Evolutionary conservation across 805 yeast species (phyloP).

Genomic region (Candida sphagnicola): DNA sequence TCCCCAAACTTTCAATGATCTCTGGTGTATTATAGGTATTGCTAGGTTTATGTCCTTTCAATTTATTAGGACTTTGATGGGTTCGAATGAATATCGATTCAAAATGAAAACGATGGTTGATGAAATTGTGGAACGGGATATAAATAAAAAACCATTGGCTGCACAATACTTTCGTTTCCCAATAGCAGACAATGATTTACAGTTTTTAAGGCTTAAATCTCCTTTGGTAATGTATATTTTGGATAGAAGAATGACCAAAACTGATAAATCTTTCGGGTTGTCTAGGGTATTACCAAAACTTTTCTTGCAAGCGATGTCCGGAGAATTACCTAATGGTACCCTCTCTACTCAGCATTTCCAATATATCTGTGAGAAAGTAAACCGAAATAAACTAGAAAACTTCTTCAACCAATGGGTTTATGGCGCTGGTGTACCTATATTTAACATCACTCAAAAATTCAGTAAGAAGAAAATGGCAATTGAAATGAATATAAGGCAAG

Average conservation of each 20-base stretch:
- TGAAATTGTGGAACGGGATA: conserved; percentile 65
- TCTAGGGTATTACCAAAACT: conserved; percentile 88
- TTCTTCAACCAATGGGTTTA: conserved; percentile 94
- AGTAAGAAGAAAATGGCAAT: conserved; percentile 91
- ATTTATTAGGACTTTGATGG: conserved; percentile 69
- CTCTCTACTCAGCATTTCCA: conserved; percentile 83
- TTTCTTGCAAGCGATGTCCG: conserved; percentile 92
- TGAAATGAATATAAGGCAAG: conserved; percentile 92
- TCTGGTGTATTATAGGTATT: conserved; percentile 89
- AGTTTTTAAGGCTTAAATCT: conserved; percentile 72
- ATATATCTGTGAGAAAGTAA: conserved; percentile 91
- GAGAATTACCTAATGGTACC: conserved; percentile 76
- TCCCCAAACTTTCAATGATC: conserved; percentile 71
- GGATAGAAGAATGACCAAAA: conserved; percentile 91
- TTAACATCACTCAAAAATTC: conserved; percentile 85
- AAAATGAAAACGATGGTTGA: conserved; percentile 63
- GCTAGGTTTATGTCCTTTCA: conserved; percentile 77
- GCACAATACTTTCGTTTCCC: conserved; percentile 66
- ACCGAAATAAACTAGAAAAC: conserved; percentile 72
- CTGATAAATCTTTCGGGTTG: conserved; percentile 90
- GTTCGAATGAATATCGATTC: conserved; percentile 76
- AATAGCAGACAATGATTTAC: conserved; percentile 53
- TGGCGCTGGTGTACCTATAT: conserved; percentile 84
- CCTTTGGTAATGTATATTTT: conserved; percentile 81
- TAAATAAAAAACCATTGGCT: conserved; percentile 80